These are phyloP conservation scores for Termitomyces sp. DNA, from an alignment of 768 basidiomycete species.

Conservation along the genomic window DNA sequence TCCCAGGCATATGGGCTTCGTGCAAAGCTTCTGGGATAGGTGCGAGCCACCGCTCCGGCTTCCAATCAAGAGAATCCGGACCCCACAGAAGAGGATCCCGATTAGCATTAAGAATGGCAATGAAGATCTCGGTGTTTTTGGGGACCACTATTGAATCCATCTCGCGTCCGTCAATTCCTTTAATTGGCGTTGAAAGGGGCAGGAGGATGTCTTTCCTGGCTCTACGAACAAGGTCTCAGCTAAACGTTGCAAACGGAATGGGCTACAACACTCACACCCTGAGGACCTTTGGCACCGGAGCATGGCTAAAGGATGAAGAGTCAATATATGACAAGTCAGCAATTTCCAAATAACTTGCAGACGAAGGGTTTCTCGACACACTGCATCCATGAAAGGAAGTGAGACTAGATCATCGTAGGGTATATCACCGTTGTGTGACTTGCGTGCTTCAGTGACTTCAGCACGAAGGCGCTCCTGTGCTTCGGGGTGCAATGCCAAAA, in stretches of 20 bases:
- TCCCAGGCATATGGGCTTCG: not conserved
- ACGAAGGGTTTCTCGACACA: not conserved
- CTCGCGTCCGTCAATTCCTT: not conserved
- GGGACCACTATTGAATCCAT: not conserved
- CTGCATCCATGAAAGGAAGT: conserved; percentile 1
- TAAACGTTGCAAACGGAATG: no score
- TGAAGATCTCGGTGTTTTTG: not conserved
- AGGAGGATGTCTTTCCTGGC: not conserved
- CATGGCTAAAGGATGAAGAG: not conserved
- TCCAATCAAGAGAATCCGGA: not conserved
- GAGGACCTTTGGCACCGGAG: not conserved
- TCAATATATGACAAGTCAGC: not conserved
- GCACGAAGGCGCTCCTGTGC: not conserved
- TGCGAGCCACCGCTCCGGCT: not conserved
- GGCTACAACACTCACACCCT: not conserved
- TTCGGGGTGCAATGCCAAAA: not conserved
- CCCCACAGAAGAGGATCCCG: not conserved
- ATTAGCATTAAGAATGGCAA: not conserved
- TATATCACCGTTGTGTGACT: not conserved
- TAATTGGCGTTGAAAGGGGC: not conserved
- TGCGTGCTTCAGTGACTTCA: not conserved
- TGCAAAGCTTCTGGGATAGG: not conserved
- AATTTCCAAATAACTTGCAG: not conserved
- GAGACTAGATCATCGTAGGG: not conserved
- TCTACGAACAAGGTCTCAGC: not conserved